These are phyloP conservation scores for Rosa lucieae DNA, from an alignment of 306 rosid genomes.

Conservation along the genomic window DNA sequence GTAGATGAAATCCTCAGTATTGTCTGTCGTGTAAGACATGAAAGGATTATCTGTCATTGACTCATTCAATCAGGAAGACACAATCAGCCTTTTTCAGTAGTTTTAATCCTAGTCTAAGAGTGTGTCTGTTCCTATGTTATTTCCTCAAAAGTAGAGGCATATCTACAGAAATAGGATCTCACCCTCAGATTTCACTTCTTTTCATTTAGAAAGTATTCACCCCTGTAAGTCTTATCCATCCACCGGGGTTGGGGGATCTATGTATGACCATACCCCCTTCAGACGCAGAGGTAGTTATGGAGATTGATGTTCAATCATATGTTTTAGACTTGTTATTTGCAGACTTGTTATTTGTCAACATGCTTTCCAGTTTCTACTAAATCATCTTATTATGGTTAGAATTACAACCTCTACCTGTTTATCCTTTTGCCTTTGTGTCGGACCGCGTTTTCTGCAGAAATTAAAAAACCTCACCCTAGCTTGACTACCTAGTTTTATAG, in stretches of 20 bases:
- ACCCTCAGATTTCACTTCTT: background rate
- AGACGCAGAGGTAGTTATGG: background rate
- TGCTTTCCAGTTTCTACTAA: background rate
- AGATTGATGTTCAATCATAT: background rate
- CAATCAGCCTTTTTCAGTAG: background rate
- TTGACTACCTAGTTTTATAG: background rate
- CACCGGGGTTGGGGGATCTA: background rate
- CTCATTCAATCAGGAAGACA: background rate
- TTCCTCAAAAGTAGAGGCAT: background rate
- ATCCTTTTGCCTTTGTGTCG: background rate
- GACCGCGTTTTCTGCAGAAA: background rate
- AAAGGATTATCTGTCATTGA: background rate
- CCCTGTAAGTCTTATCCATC: background rate
- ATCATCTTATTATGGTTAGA: background rate
- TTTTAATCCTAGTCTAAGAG: background rate
- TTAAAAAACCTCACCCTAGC: background rate
- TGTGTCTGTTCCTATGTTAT: background rate
- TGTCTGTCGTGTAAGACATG: background rate
- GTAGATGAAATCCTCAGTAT: background rate
- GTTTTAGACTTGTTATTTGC: background rate
- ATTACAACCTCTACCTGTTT: background rate
- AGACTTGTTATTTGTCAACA: background rate
- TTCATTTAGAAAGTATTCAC: background rate
- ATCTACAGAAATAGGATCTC: background rate
- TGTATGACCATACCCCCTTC: background rate